A percentile compares a stretch with the other conserved stretches of the same genome.
These are phyloP conservation scores for Cyberlindnera xylosilytica DNA, from an alignment of 805 yeast genomes.

Conservation along the genomic window DNA sequence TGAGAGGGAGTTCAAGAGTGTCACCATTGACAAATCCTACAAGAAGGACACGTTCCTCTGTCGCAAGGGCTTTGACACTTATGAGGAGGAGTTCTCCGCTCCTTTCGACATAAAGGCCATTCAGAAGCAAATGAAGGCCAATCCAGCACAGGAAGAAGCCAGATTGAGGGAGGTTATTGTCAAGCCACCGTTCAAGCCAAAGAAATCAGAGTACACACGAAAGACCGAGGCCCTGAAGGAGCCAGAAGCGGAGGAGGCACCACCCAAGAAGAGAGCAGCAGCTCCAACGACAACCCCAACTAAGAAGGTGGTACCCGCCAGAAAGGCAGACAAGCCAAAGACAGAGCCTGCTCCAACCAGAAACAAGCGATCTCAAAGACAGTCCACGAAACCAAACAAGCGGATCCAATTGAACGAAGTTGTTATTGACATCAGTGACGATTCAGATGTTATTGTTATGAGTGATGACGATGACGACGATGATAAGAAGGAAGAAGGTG, in stretches of 20 bases:
- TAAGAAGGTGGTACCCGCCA: too few species aligned
- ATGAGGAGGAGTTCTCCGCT: slow-evolving; percentile 25
- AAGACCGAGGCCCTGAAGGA: not conserved
- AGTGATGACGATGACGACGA: slow-evolving; percentile 3
- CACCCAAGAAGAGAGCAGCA: not conserved
- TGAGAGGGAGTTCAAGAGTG: slow-evolving; percentile 31
- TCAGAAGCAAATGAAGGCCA: slow-evolving; percentile 18
- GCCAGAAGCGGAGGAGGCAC: not conserved
- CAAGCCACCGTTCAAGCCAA: slow-evolving; percentile 9
- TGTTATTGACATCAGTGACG: slow-evolving; percentile 10
- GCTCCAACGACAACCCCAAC: not conserved
- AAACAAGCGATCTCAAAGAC: too few species aligned
- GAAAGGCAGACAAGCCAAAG: too few species aligned
- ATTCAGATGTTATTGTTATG: slow-evolving; percentile 3
- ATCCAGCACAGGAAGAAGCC: slow-evolving; percentile 28
- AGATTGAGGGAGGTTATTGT: slow-evolving; percentile 22
- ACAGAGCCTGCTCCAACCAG: too few species aligned
- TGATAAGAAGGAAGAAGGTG: slow-evolving; percentile 8
- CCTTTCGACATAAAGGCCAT: slow-evolving; percentile 24
- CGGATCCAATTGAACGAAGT: slow-evolving; percentile 3
- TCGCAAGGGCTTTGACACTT: slow-evolving; percentile 33
- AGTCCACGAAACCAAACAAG: too few species aligned
- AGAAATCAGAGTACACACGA: not conserved
- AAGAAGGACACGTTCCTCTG: slow-evolving; percentile 30
- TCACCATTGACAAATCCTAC: slow-evolving; percentile 35